Evolutionary conservation across 2,329 filamentous ascomycete species (phyloP).

Genomic region (Aspergillus nomiae): DNA sequence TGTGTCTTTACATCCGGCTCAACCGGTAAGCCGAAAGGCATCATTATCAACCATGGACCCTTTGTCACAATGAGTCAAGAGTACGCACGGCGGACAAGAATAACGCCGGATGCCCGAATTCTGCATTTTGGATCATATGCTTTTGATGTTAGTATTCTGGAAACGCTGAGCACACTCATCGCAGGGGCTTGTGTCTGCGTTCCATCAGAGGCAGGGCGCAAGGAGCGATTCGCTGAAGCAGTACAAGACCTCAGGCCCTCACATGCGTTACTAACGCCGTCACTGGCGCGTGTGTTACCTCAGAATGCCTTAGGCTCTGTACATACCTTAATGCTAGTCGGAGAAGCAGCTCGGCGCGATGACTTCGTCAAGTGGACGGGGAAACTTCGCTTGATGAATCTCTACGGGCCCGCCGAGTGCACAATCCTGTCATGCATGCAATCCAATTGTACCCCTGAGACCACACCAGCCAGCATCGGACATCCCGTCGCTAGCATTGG

Average conservation of each 20-base stretch:
- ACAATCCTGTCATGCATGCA: background rate
- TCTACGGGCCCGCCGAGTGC: background rate
- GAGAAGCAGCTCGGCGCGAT: background rate
- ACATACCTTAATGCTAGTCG: background rate
- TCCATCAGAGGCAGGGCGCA: background rate
- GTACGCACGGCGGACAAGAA: background rate
- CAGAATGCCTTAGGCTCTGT: background rate
- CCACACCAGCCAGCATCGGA: background rate
- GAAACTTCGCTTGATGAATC: background rate
- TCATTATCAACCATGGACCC: background rate
- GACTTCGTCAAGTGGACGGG: background rate
- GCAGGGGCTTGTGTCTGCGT: conserved; percentile 10
- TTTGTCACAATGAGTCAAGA: too few species aligned
- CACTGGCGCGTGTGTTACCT: background rate
- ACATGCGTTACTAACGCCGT: background rate
- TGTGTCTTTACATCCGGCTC: background rate
- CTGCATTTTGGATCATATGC: background rate
- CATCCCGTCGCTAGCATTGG: background rate
- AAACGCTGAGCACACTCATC: conserved; percentile 2
- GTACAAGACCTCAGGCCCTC: background rate
- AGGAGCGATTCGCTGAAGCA: background rate
- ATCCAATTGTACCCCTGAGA: background rate
- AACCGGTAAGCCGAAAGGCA: background rate
- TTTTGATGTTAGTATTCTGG: conserved; percentile 8
- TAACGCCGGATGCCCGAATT: background rate